phyloP scores from a whole-genome alignment of 1,139 yeast species.

The Candida tetrigidarum region DNA sequence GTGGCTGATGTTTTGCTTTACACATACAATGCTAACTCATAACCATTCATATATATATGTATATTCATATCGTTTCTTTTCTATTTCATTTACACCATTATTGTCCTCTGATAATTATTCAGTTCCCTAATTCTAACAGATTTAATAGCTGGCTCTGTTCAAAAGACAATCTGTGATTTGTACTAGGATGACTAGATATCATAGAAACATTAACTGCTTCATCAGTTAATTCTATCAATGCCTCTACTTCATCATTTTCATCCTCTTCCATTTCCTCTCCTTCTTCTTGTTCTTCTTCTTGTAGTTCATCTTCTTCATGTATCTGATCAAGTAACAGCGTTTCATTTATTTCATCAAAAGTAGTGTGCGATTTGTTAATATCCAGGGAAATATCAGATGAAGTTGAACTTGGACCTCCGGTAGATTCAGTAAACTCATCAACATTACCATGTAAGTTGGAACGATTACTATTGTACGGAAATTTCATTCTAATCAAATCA shows the following conservation, averaged over 20 bases:
- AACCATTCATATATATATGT: neutral
- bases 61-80: neutral
- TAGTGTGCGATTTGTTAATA: conserved; percentile 5
- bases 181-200: conserved; percentile 7
- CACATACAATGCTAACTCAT: neutral
- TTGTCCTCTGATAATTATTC: no score
- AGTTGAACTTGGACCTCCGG: conserved; percentile 8
- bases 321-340: conserved; percentile 2
- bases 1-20: no score
- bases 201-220: neutral
- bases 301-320: neutral
- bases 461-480: conserved; percentile 12
- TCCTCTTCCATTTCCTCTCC: neutral
- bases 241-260: conserved; percentile 3
- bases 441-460: neutral
- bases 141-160: conserved; percentile 16
- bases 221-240: conserved; percentile 6
- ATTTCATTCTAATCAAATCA: conserved; percentile 14
- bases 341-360: conserved; percentile 4
- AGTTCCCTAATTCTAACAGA: conserved; percentile 14
- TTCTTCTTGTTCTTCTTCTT: neutral
- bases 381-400: conserved; percentile 9
- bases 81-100: neutral
- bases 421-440: conserved; percentile 10
- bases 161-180: conserved; percentile 11